Base-by-base conservation (phyloP, 352 stramenopile genomes). In the Globisporangium uncinulatum region DNA sequence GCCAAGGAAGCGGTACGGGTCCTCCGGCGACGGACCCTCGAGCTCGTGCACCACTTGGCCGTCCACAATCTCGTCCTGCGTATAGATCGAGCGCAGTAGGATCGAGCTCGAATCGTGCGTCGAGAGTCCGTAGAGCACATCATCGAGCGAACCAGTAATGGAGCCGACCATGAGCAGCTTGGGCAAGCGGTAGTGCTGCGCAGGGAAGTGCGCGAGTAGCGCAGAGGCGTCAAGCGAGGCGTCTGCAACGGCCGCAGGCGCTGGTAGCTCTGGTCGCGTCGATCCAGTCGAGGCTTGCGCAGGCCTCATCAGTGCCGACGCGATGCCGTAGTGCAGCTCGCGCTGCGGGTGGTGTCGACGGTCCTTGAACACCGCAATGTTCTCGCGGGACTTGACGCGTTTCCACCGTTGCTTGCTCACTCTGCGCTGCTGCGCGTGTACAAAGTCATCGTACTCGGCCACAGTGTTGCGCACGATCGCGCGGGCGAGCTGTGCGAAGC, bases 91-190 rank as follows among this genome's bases (percentile, higher is more conserved):
- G 37, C 83, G 73, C 47, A 79, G 64, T 42, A 79, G 43, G 61
- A 81, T 77, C 6, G 65, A 57, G 65, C 57, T 21, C 59, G 63
- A 56, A 44, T 80, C 70, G 29, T 67, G 65, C 9, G 76, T 73
- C 14, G 73, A 42, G 31, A 79, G 53, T 14, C 79, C 76, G 57
- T 79, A 83, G 67, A 87, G 75, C 56, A 81, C 71, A 59, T 90
- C 77, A 59, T 86, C 76, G 9, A 89, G 69, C 41, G 74, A 72
- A 3, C 76, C 76, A 36, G 69, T 50, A 34, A 87, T 62, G 47
- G 72, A 62, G 21, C 74, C 79, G 49, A 73, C 46, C 70, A 64
- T 11, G 76, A 55, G 69, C 17, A 83, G 54, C 13, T 74, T 61
- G 15, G 81, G 67, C 20, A 82, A 62, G 46, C 79, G 51, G 51